Evolutionary conservation across 2,329 filamentous ascomycete genomes (phyloP).

Genomic region (Claviceps sp.): DNA sequence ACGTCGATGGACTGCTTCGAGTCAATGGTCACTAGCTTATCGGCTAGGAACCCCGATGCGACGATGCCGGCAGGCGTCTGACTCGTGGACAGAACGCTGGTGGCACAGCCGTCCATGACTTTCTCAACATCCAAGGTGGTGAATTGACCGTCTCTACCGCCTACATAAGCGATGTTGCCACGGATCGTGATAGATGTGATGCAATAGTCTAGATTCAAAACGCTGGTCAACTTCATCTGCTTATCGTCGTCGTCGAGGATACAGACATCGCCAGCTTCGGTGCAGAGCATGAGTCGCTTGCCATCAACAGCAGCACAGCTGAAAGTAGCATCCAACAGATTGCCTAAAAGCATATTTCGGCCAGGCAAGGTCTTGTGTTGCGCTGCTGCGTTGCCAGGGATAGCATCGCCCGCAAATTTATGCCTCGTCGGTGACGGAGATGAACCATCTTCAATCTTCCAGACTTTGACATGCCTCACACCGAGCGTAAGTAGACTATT

Average conservation of each 20-base stretch:
- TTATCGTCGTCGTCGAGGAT: slow-evolving; percentile 65
- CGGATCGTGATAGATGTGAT: slow-evolving; percentile 54
- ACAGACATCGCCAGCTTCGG: slow-evolving; percentile 82
- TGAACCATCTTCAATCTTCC: slow-evolving; percentile 62
- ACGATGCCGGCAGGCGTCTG: slow-evolving; percentile 35
- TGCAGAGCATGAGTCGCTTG: slow-evolving; percentile 66
- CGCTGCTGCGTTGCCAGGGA: slow-evolving; percentile 17
- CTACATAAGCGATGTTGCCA: slow-evolving; percentile 49
- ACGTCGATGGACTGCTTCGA: slow-evolving; percentile 62
- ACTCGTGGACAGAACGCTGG: slow-evolving; percentile 25
- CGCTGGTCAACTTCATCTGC: slow-evolving; percentile 54
- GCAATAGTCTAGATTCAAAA: slow-evolving; percentile 53
- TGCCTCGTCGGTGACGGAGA: slow-evolving; percentile 50
- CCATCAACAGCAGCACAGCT: slow-evolving; percentile 65
- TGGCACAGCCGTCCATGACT: slow-evolving; percentile 28
- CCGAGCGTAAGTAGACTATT: slow-evolving; percentile 74
- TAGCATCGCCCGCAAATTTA: slow-evolving; percentile 34
- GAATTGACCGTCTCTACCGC: slow-evolving; percentile 51
- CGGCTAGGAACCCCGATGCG: slow-evolving; percentile 54
- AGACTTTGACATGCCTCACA: slow-evolving; percentile 84
- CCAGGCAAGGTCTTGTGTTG: slow-evolving; percentile 57
- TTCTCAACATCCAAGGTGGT: slow-evolving; percentile 37
- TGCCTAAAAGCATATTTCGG: slow-evolving; percentile 74
- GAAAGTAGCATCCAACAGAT: slow-evolving; percentile 73
- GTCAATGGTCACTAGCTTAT: slow-evolving; percentile 64